phyloP scores from a whole-genome alignment of 129 eudicot species.

The Deinandra increscens region DNA sequence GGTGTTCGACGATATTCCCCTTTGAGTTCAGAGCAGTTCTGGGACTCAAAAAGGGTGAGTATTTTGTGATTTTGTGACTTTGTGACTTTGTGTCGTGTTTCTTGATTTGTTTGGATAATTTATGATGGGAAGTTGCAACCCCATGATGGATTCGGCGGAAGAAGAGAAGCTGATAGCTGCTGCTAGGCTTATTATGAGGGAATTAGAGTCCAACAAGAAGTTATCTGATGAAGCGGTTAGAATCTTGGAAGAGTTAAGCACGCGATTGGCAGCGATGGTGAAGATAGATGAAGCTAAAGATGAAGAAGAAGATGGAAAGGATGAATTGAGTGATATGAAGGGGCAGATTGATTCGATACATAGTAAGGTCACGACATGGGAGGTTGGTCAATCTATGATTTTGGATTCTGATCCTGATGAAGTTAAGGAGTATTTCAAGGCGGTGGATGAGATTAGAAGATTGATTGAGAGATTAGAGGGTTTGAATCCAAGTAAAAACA shows the following conservation, averaged over 20 bases:
- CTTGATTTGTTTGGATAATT: constrained; percentile 6
- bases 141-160: constrained; percentile 37
- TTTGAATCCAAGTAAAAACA: constrained; percentile 39
- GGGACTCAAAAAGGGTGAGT: not conserved
- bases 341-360: constrained; percentile 46
- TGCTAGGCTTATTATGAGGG: constrained; percentile 52
- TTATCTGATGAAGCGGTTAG: constrained; percentile 48
- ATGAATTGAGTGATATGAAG: constrained; percentile 41
- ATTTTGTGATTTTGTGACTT: not conserved
- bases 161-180: constrained; percentile 78
- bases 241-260: constrained; percentile 60
- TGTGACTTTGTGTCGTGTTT: not conserved
- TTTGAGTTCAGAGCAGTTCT: not conserved
- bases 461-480: constrained; percentile 55
- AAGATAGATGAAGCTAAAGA: constrained; percentile 30
- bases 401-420: constrained; percentile 68
- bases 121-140: constrained; percentile 57
- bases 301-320: constrained; percentile 24
- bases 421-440: constrained; percentile 55
- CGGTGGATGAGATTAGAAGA: constrained; percentile 51
- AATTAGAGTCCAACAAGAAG: constrained; percentile 51
- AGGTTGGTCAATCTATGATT: constrained; percentile 59
- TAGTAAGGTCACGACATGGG: constrained; percentile 64
- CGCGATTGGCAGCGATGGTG: constrained; percentile 47
- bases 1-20: constrained; percentile 19